phyloP scores from a whole-genome alignment of 129 eudicot species.

The Gnaphalium uliginosum region DNA sequence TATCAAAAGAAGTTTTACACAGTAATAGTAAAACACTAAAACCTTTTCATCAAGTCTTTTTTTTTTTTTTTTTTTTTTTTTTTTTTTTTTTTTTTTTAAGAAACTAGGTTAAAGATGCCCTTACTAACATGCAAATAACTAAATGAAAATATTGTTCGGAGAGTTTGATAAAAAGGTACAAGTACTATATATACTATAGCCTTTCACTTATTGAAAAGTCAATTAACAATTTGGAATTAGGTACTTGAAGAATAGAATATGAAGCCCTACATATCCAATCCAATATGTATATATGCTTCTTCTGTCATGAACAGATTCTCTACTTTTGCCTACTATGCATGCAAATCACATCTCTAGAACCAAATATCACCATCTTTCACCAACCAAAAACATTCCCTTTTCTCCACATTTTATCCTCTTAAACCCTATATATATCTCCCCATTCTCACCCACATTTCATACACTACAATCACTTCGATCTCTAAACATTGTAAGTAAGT shows the following conservation, averaged over 20 bases:
- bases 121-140: neutral
- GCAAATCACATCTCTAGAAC: conserved; percentile 13
- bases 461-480: neutral
- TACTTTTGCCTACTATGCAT: neutral
- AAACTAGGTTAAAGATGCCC: no score
- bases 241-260: conserved; percentile 13
- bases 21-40: no score
- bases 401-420: conserved; percentile 25
- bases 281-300: conserved; percentile 20
- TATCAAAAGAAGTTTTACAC: no score
- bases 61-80: no score
- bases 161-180: neutral
- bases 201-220: conserved; percentile 12
- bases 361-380: no score
- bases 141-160: neutral
- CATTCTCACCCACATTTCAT: conserved; percentile 4
- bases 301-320: conserved; percentile 18
- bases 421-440: conserved; percentile 12
- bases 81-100: no score
- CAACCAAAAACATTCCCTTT: conserved; percentile 21
- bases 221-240: neutral
- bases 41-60: no score
- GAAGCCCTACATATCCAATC: conserved; percentile 13
- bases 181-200: conserved; percentile 1
- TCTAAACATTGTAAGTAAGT: neutral